These are phyloP conservation scores for Pestalotiopsis sp. DNA, from an alignment of 2,329 filamentous ascomycete species.

Conservation along the genomic window DNA sequence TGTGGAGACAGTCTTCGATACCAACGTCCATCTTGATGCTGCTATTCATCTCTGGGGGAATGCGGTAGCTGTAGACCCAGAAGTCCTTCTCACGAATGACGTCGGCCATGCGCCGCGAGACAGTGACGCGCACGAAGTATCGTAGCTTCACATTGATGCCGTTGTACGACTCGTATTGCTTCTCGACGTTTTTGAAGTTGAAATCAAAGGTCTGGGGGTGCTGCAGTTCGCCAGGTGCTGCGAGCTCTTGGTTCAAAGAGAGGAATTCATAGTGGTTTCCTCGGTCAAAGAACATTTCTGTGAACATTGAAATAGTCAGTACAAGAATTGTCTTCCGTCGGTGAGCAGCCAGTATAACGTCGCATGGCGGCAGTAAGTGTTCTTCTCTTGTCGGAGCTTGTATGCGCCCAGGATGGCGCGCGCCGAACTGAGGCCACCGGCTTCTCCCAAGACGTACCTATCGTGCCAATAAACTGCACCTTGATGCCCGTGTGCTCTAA, in stretches of 20 bases:
- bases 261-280: conserved; percentile 99
- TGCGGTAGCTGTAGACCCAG: conserved; percentile 98
- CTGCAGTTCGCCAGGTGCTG: conserved; percentile 94
- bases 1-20: conserved; percentile 98
- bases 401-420: background rate
- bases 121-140: conserved; percentile 97
- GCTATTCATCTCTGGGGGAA: conserved; percentile 96
- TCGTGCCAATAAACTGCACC: conserved; percentile 98
- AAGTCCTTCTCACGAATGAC: conserved; percentile 99
- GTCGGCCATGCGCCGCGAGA: conserved; percentile 95
- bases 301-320: conserved; percentile 12
- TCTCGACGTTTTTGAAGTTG: conserved; percentile 99
- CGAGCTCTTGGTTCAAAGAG: conserved; percentile 93
- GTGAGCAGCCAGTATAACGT: too few species aligned
- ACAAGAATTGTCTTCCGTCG: background rate
- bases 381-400: background rate
- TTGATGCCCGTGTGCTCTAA: conserved; percentile 99
- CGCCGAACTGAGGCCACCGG: background rate
- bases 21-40: conserved; percentile 99
- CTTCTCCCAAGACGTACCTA: conserved; percentile 60
- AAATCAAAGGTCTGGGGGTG: conserved; percentile 99
- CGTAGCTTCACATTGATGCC: conserved; percentile 99
- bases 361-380: background rate
- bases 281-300: conserved; percentile 99
- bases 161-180: conserved; percentile 99